Evolutionary conservation across 768 basidiomycete species (phyloP), one percentile per base, ranked within the genome.

Genomic region (Boletus rubroflammeus): DNA sequence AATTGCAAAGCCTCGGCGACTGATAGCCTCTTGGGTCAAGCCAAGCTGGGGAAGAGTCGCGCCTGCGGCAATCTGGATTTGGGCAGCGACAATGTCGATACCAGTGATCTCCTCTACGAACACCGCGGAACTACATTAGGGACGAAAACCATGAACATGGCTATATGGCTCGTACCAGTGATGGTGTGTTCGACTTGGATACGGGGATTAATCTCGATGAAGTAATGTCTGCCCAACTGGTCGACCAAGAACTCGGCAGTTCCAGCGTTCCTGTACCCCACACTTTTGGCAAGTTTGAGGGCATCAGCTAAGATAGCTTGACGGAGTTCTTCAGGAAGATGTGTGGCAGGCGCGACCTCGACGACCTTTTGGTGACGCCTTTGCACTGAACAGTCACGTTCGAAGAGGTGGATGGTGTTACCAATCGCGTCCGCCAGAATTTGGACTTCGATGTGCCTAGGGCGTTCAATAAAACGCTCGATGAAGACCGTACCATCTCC

Each of bases 121-220:
- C 36, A 44, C n/a, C 42, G n/a, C 13, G 25, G 5, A 41, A 14
- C 10, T 23, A 17, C 3, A 25, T 45, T 41, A 60, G 40, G 21
- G 26, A 35, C 26, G 19, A 41, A 23, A 13, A 25, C 13, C 35
- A 40, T 15, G 15, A 47, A 42, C 39, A 28, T 17, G 52, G 2
- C 3, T 13, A 29, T n/a, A 32, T 31, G 17, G 53, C 38, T 69
- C 76, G 49, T 61, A 92, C 93, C 93, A 56, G 97, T 98, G 70
- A 98, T 98, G 53, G 97, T 98, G 74, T 98, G 97, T 70, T 98
- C 97, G 74, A 99, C 97, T 73, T 99, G 97, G 65, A 99, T 98
- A 76, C 97, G 93, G 29, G 97, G 94, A 73, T 98, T 98, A 64
- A 99, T 98, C 75, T 99, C 97, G 67, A 99, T 98, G 76, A 99